Conservation (phyloP, 2,329 filamentous ascomycete genomes). For the Fusarium sambucinum region DNA sequence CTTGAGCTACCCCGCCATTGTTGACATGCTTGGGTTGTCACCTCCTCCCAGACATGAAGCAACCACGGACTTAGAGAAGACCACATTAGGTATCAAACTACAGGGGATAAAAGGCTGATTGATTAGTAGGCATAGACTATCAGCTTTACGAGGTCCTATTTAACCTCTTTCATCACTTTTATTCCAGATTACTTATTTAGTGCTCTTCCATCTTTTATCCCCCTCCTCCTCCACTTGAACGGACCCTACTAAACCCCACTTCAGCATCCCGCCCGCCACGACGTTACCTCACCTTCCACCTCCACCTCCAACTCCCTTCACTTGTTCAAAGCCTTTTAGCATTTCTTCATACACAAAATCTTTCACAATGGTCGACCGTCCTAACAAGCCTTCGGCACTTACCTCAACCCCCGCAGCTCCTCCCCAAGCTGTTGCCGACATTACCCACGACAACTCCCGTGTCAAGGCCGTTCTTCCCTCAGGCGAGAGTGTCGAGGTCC, state of each 20-base stretch:
- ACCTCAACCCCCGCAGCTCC: constrained; percentile 79
- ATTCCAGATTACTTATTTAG: constrained; percentile 1
- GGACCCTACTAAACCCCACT: constrained; percentile 41
- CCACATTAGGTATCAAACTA: constrained; percentile 1
- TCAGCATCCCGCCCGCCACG: constrained; percentile 29
- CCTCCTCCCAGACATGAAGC: constrained; percentile 32
- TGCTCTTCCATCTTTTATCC: constrained; percentile 11
- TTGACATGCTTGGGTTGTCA: constrained; percentile 1
- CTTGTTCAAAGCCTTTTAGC: neutral
- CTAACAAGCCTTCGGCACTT: constrained; percentile 84
- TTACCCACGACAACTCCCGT: constrained; percentile 76
- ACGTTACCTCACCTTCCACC: constrained; percentile 15
- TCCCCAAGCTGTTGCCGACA: constrained; percentile 80
- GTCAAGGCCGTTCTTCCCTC: constrained; percentile 86
- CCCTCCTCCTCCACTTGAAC: constrained; percentile 30
- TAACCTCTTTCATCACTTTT: constrained; percentile 5
- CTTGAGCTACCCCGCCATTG: constrained; percentile 41
- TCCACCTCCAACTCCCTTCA: constrained; percentile 22
- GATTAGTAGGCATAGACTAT: neutral
- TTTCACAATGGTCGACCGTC: constrained; percentile 78
- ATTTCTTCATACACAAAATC: neutral
- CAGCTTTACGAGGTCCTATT: neutral
- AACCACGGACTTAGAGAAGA: constrained; percentile 13
- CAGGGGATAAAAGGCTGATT: constrained; percentile 2
- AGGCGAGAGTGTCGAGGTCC: constrained; percentile 85